Percentiles rank a stretch among this genome's conserved stretches.
Evolutionary conservation across 2,329 filamentous ascomycete genomes (phyloP).

Genomic region (Xylariaceae sp.): DNA sequence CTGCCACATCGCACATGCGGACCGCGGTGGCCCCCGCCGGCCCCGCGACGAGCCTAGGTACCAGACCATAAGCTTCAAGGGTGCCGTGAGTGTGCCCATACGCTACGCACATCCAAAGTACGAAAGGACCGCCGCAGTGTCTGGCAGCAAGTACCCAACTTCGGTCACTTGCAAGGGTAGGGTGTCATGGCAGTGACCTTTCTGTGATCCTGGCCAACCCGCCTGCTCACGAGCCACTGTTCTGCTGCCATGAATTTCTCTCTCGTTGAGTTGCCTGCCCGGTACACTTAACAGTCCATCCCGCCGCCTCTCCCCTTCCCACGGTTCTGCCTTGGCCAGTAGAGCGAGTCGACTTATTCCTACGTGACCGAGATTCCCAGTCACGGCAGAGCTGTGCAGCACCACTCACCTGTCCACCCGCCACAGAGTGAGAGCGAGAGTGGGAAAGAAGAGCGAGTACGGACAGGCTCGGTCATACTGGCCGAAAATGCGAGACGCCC

Average conservation of each 20-base stretch:
- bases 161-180: too few species aligned
- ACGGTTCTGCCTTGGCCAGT: neutral
- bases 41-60: conserved; percentile 11
- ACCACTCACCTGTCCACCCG: neutral
- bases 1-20: conserved; percentile 11
- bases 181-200: conserved; percentile 4
- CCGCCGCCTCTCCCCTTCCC: conserved; percentile 9
- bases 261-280: conserved; percentile 11
- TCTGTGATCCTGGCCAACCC: conserved; percentile 10
- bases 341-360: neutral
- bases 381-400: neutral
- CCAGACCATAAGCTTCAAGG: neutral
- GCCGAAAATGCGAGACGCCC: too few species aligned
- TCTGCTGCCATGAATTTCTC: conserved; percentile 17
- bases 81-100: too few species aligned
- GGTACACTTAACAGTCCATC: conserved; percentile 12
- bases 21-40: conserved; percentile 16
- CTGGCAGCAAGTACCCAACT: too few species aligned
- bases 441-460: neutral
- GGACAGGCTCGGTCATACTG: neutral
- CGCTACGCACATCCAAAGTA: too few species aligned
- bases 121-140: too few species aligned
- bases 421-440: neutral
- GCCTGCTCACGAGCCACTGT: conserved; percentile 18
- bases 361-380: neutral